Percentiles rank a stretch among this genome's conserved stretches.
Conservation (phyloP, 1,139 yeast genomes). For the Ashbya aceris region DNA sequence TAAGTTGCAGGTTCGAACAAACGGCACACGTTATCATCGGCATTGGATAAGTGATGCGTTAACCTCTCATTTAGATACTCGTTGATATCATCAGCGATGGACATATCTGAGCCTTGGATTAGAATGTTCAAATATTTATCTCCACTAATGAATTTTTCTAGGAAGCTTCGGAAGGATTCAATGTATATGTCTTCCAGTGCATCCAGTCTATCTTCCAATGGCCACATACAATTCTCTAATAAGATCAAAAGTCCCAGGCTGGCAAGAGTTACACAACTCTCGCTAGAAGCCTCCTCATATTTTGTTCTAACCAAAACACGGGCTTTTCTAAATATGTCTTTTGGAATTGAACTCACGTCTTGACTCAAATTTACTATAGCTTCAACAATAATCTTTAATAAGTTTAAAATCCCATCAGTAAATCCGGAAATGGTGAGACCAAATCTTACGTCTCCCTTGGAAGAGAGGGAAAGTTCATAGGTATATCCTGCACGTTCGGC, state of each 20-base stretch:
- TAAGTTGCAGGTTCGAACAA: slow-evolving; percentile 32
- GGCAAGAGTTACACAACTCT: slow-evolving; percentile 37
- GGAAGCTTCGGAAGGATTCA: slow-evolving; percentile 29
- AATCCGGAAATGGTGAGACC: slow-evolving; percentile 45
- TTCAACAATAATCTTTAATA: slow-evolving; percentile 12
- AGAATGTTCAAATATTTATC: slow-evolving; percentile 35
- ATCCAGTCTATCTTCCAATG: slow-evolving; percentile 42
- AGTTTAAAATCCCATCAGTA: slow-evolving; percentile 29
- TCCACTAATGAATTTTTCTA: slow-evolving; percentile 21
- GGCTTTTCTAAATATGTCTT: slow-evolving; percentile 35
- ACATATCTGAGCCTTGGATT: slow-evolving; percentile 40
- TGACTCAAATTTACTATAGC: slow-evolving; percentile 8
- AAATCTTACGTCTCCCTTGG: slow-evolving; percentile 42
- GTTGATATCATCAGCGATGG: slow-evolving; percentile 21
- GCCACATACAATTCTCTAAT: slow-evolving; percentile 46
- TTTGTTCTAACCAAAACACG: slow-evolving; percentile 37
- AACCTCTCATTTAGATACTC: slow-evolving; percentile 15
- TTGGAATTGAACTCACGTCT: slow-evolving; percentile 18
- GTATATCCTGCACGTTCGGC: slow-evolving; percentile 44
- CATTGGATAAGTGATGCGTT: slow-evolving; percentile 13
- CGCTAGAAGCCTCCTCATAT: slow-evolving; percentile 34
- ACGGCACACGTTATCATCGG: background rate
- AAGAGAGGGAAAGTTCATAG: slow-evolving; percentile 46
- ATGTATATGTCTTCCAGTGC: slow-evolving; percentile 51
- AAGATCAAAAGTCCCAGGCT: slow-evolving; percentile 41